These are phyloP conservation scores for Apiospora rasikravindrae DNA, from an alignment of 2,329 filamentous ascomycete genomes.

Conservation along the genomic window DNA sequence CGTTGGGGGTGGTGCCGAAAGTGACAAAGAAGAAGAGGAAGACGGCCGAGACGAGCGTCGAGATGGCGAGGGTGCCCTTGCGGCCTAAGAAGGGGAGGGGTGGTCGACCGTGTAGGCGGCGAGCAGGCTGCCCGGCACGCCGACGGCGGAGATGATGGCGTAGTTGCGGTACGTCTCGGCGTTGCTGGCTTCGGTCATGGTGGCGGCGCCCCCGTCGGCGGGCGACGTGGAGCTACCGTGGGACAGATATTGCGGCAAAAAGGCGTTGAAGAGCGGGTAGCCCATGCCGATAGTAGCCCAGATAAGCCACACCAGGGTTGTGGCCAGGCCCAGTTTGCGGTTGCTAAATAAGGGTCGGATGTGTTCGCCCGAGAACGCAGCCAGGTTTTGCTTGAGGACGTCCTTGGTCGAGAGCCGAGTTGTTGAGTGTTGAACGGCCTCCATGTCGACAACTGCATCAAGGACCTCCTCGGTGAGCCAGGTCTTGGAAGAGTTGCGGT, in stretches of 20 bases:
- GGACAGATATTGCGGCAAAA: slow-evolving; percentile 84
- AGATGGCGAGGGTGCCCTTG: slow-evolving; percentile 72
- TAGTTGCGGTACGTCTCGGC: slow-evolving; percentile 76
- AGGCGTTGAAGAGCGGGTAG: slow-evolving; percentile 88
- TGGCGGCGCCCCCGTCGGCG: slow-evolving; percentile 33
- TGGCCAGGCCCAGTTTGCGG: slow-evolving; percentile 57
- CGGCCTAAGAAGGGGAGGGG: slow-evolving; percentile 68
- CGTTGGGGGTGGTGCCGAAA: slow-evolving; percentile 59
- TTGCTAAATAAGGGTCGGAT: slow-evolving; percentile 69
- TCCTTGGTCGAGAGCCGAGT: slow-evolving; percentile 38
- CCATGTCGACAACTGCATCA: slow-evolving; percentile 57
- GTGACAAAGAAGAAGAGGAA: slow-evolving; percentile 72
- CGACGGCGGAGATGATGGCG: slow-evolving; percentile 77
- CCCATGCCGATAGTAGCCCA: slow-evolving; percentile 86
- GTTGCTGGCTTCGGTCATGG: slow-evolving; percentile 27
- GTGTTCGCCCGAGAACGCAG: slow-evolving; percentile 69
- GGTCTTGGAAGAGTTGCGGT: slow-evolving; percentile 71
- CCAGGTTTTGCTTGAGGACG: slow-evolving; percentile 63
- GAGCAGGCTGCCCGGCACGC: slow-evolving; percentile 77
- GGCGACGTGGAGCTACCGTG: slow-evolving; percentile 52
- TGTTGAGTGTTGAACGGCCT: slow-evolving; percentile 33
- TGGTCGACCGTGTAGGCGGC: slow-evolving; percentile 75
- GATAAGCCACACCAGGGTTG: slow-evolving; percentile 72
- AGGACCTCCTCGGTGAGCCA: slow-evolving; percentile 78
- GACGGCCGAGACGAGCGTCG: slow-evolving; percentile 69